Base-by-base conservation (phyloP, 73 alveolate genomes). In the Paramecium sonneborni region DNA sequence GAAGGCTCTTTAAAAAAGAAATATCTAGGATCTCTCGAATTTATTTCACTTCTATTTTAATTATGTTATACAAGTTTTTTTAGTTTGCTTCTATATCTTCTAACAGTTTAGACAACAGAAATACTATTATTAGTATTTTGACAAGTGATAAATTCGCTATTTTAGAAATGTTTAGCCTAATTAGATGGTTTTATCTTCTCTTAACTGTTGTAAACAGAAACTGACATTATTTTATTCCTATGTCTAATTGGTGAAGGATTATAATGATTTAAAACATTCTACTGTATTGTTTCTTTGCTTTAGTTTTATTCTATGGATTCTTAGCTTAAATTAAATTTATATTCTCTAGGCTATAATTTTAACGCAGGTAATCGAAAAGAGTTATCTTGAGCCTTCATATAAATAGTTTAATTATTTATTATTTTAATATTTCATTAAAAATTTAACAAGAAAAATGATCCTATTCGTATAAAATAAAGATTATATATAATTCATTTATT, bases 281-380 rank as follows among this genome's bases (percentile, higher is more conserved):
- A 32, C 20, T 62, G 20, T 62, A 62, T 62, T 62, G 84, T 32
- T 26, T 62, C 84, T 32, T 62, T 62, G 48, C 84, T 62, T 32
- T 30, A 62, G 24, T 62, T 62, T 26, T 62, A 62, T 30, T 62
- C 84, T 23, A 62, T 62, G 11, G 84, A 62, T 32, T 62, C 84
- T 62, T 62, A 62, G 44, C 84, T 62, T 5, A 62, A 24, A 62
- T 26, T 62, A 62, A 62, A 62, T 32, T 62, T 62, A 62, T 62
- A 62, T 62, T 62, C 84, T 62, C 84, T 62, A 23, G 84, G 84
- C 84, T 62, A 62, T 62, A 62, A 32, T 32, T 62, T 62, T 26
- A 62, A 32, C 1, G 84, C 84, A 30, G 84, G 84, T 9, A 62
- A 62, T 62, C 84, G 12, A 62, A 62, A 62, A 62, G 84, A 26